Evolutionary conservation across 2,329 filamentous ascomycete species (phyloP).

Genomic region (Fusarium tricinctum): DNA sequence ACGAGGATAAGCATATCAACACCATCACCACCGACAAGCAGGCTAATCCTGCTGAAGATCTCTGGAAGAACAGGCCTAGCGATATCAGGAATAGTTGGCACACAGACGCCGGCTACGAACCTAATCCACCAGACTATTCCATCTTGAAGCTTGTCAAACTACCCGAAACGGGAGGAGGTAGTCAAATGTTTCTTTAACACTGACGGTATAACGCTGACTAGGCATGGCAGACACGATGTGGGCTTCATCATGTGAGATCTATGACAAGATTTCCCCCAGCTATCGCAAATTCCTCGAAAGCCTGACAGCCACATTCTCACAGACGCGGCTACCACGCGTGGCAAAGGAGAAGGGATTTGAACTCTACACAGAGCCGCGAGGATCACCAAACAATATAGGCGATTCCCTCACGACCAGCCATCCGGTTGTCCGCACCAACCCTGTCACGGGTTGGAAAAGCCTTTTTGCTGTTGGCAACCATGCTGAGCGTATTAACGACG

Average conservation of each 20-base stretch:
- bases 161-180: constrained; percentile 2
- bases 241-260: constrained; percentile 6
- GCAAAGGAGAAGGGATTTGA: constrained; percentile 9
- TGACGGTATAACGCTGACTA: not conserved
- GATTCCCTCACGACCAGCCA: not conserved
- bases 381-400: constrained; percentile 1
- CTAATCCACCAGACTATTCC: constrained; percentile 6
- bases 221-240: not conserved
- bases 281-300: constrained; percentile 1
- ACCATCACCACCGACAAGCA: constrained; percentile 6
- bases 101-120: constrained; percentile 13
- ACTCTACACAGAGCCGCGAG: constrained; percentile 2
- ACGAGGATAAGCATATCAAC: constrained; percentile 11
- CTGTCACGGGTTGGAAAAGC: constrained; percentile 10
- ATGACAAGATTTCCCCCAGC: constrained; percentile 6
- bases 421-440: constrained; percentile 8
- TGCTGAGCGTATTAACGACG: not conserved
- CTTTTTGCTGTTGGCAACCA: constrained; percentile 11
- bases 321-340: not conserved
- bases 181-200: too few species aligned
- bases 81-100: constrained; percentile 19
- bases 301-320: constrained; percentile 2
- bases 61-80: constrained; percentile 11
- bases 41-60: constrained; percentile 4
- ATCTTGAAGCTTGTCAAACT: constrained; percentile 5